Evolutionary conservation across 2,329 filamentous ascomycete species (phyloP).

Genomic region (Arthrobotrys sphaeroides): DNA sequence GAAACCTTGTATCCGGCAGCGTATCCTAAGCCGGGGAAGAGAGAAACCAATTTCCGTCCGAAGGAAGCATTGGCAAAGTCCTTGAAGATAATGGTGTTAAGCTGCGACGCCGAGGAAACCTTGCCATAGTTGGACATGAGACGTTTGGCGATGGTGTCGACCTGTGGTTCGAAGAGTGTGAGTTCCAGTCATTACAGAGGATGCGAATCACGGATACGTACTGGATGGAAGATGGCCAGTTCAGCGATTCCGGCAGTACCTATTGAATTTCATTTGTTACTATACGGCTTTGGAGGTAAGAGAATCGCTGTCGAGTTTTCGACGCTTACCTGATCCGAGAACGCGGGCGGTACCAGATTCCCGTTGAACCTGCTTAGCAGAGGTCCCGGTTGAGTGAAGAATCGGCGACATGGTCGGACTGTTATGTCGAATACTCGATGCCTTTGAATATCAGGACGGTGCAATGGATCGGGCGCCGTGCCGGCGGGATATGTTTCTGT

Average conservation of each 20-base stretch:
- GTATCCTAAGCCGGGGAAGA: constrained; percentile 97
- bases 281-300: not conserved
- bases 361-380: constrained; percentile 75
- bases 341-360: constrained; percentile 90
- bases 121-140: constrained; percentile 97
- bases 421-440: not conserved
- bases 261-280: constrained; percentile 61
- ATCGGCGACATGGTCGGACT: constrained; percentile 70
- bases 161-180: constrained; percentile 66
- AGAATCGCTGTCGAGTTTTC: not conserved
- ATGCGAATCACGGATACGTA: constrained; percentile 67
- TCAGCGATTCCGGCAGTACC: constrained; percentile 93
- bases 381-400: constrained; percentile 59
- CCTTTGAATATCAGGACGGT: not conserved
- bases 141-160: constrained; percentile 98
- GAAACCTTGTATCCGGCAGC: constrained; percentile 98
- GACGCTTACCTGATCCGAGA: constrained; percentile 80
- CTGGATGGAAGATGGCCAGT: constrained; percentile 90
- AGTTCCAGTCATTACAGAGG: not conserved
- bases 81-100: constrained; percentile 94
- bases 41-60: constrained; percentile 84
- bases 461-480: not conserved
- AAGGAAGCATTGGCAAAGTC: constrained; percentile 78
- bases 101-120: constrained; percentile 69
- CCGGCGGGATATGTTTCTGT: no score